Evolutionary conservation across 2,329 filamentous ascomycete species (phyloP).

Genomic region (Pyrenophora teres): DNA sequence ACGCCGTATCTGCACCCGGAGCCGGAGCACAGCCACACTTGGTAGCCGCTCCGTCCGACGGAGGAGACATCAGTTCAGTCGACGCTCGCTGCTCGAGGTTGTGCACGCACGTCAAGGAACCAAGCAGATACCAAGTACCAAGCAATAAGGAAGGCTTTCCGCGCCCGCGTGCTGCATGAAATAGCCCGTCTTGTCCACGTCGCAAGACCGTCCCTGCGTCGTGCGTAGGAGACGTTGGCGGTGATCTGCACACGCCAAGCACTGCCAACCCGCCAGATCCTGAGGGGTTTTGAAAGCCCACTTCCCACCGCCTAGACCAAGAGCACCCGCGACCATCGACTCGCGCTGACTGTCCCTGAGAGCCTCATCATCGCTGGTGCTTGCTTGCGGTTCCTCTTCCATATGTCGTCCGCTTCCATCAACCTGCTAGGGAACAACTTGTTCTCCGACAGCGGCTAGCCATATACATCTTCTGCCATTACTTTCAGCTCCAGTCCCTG

Average conservation of each 20-base stretch:
- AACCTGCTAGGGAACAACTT: conserved; percentile 41
- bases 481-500: conserved; percentile 25
- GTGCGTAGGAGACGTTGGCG: conserved; percentile 7
- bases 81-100: neutral
- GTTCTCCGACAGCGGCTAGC: conserved; percentile 48
- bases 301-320: conserved; percentile 23
- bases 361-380: conserved; percentile 14
- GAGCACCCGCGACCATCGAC: conserved; percentile 36
- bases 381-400: conserved; percentile 29
- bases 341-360: conserved; percentile 41
- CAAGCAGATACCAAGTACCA: neutral
- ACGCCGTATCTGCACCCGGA: conserved; percentile 1
- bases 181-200: neutral
- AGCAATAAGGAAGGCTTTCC: neutral
- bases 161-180: neutral
- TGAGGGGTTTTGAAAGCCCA: conserved; percentile 22
- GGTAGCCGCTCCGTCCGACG: conserved; percentile 5
- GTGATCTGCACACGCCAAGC: conserved; percentile 20
- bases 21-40: conserved; percentile 24
- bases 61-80: neutral
- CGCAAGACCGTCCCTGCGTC: conserved; percentile 1
- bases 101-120: neutral
- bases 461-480: conserved; percentile 20
- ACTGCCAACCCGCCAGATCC: conserved; percentile 20
- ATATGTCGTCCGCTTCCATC: conserved; percentile 44